phyloP scores from a whole-genome alignment of 768 basidiomycete genomes.

The Pleurotus sapidus region DNA sequence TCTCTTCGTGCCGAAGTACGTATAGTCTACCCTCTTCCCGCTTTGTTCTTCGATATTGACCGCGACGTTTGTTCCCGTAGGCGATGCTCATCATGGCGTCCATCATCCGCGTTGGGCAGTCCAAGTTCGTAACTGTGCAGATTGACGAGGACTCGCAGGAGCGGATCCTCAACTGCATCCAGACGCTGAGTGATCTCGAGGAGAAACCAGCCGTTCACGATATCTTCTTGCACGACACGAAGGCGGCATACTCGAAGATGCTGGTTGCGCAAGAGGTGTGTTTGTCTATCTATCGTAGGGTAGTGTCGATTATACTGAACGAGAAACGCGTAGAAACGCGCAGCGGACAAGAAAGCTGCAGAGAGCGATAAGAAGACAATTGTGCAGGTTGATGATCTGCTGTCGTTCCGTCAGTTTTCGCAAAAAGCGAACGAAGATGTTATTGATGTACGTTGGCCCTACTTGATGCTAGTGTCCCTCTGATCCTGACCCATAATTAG shows the following conservation, averaged over 20 bases:
- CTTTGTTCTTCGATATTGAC: background rate
- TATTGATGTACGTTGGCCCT: conserved; percentile 51
- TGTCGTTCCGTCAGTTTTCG: conserved; percentile 92
- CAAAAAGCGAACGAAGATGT: conserved; percentile 86
- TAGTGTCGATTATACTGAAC: too few relatives aligned
- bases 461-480: background rate
- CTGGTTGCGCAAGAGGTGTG: conserved; percentile 88
- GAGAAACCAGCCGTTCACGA: conserved; percentile 55
- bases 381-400: conserved; percentile 92
- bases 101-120: conserved; percentile 94
- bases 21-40: background rate
- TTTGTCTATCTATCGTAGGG: background rate
- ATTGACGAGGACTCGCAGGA: conserved; percentile 99
- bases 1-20: conserved; percentile 81
- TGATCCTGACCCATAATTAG: conserved; percentile 35
- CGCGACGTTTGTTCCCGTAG: conserved; percentile 28
- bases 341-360: conserved; percentile 84
- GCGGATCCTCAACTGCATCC: conserved; percentile 94
- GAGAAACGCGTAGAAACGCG: conserved; percentile 62
- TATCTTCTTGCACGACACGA: conserved; percentile 83
- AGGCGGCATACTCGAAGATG: conserved; percentile 93
- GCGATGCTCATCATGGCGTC: conserved; percentile 99
- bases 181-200: conserved; percentile 82
- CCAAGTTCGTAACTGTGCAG: conserved; percentile 89
- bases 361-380: conserved; percentile 52